Evolutionary conservation across 2,329 filamentous ascomycete species (phyloP), one percentile per base, ranked within the genome.

Genomic region (Penicillium sp.): DNA sequence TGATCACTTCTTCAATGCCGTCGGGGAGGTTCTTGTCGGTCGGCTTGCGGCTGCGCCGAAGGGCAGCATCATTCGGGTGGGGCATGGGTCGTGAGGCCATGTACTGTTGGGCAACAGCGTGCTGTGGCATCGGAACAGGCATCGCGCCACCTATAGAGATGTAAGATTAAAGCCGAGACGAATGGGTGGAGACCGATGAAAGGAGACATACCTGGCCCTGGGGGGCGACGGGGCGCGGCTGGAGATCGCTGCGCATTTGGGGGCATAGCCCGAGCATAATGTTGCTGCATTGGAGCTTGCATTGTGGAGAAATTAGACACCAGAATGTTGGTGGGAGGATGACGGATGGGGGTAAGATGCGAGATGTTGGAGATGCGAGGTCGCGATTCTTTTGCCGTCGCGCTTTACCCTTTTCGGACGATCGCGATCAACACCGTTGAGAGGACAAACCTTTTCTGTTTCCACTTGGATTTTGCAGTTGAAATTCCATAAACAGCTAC

Each of bases 21-120:
- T 97, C 92, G 38, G 94, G 92, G 27, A 99, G 86, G 66, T 91
- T 94, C 80, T 91, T 96, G 75, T 99, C 94, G 55, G 91, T 97
- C 1, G 94, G 94, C 75, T 93, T 95, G 69, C 87, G 86, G 68
- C 90, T 91, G 64, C 90, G 86, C 58, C 91, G 86, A 73, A 92
- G 91, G 44, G 88, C 86, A 60, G 70, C 68, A 42, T 76, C 73
- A 32, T 71, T 73, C 27, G 71, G 69, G 42, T 72, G 71, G 35
- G 69, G 58, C 58, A 72, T 71, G 52, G 66, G 64, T 55, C 73
- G 73, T 23, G 68, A 61, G 27, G 72, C 58, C 59, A 75, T 66
- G 55, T 72, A 72, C 51, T 75, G 74, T 25, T 70, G 66, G 42
- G 72, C 66, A 23, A 72, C 66, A 21, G 72, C 66, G 54, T 76